Percentiles rank a stretch among this genome's conserved stretches.
phyloP scores from a whole-genome alignment of 768 basidiomycete species.

The Suillus variegatus region DNA sequence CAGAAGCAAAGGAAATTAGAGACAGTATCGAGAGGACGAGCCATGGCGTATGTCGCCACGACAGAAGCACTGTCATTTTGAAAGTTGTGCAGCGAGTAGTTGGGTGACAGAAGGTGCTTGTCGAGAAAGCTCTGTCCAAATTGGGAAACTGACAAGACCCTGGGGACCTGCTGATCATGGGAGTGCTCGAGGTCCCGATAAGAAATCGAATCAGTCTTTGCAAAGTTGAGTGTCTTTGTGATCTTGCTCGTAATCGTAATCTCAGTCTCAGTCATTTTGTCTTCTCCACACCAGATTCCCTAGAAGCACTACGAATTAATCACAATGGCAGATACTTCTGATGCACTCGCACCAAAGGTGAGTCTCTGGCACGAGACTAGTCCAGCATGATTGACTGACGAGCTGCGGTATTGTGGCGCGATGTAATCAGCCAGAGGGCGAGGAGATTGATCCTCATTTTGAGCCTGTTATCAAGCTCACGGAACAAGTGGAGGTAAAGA shows the following conservation, averaged over 20 bases:
- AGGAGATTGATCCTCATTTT: conserved; percentile 88
- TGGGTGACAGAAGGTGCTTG: not conserved
- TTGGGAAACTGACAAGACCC: conserved; percentile 22
- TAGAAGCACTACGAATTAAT: conserved; percentile 9
- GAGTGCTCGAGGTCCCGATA: conserved; percentile 11
- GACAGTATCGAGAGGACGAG: conserved; percentile 41
- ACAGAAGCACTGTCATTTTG: conserved; percentile 32
- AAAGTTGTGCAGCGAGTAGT: conserved; percentile 1
- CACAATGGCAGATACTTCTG: conserved; percentile 57
- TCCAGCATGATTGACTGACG: not conserved
- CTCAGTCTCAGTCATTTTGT: conserved; percentile 1
- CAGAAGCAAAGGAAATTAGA: conserved; percentile 40
- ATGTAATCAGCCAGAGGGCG: conserved; percentile 43
- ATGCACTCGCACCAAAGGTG: conserved; percentile 75
- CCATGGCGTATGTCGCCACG: conserved; percentile 38
- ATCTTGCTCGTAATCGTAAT: conserved; percentile 8
- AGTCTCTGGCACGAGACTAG: conserved; percentile 33
- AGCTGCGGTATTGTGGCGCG: conserved; percentile 3
- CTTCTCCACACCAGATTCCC: conserved; percentile 3
- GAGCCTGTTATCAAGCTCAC: conserved; percentile 97
- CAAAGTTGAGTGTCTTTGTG: conserved; percentile 10
- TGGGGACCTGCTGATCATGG: conserved; percentile 18
- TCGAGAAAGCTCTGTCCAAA: not conserved
- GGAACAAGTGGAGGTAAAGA: conserved; percentile 94
- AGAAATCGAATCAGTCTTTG: conserved; percentile 14